Evolutionary conservation across 78 protist species (phyloP).

Genomic region (Monocercomonoides exilis): DNA sequence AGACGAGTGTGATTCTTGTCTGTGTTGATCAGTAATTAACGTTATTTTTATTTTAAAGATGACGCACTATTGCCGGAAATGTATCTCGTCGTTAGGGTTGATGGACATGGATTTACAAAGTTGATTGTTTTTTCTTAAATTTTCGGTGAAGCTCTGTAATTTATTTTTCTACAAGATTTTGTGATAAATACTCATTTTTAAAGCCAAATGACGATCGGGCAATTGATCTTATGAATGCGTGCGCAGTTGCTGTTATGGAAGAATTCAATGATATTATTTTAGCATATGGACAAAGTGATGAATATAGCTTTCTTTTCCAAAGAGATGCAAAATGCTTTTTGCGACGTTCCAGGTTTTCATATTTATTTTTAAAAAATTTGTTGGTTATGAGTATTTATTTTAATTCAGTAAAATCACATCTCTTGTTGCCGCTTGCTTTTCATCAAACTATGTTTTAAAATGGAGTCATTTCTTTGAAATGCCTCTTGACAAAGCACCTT

Average conservation of each 20-base stretch:
- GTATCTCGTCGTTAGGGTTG: constrained; percentile 32
- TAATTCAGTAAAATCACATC: neutral
- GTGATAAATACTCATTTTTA: neutral
- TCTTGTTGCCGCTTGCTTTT: neutral
- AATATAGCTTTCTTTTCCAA: constrained; percentile 12
- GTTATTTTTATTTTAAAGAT: neutral
- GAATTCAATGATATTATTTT: constrained; percentile 15
- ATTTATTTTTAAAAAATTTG: neutral
- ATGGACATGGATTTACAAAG: constrained; percentile 31
- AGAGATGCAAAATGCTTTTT: neutral
- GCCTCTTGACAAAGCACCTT: neutral
- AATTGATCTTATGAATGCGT: constrained; percentile 19
- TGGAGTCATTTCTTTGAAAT: neutral
- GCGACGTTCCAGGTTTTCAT: neutral
- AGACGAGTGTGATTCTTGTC: neutral
- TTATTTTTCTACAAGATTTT: neutral
- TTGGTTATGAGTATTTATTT: too few relatives aligned
- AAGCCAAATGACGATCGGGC: constrained; percentile 28
- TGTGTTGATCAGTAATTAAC: neutral
- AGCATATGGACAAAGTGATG: constrained; percentile 43
- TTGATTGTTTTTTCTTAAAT: neutral
- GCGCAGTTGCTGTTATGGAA: constrained; percentile 16
- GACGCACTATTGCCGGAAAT: neutral
- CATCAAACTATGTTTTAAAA: neutral
- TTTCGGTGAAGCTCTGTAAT: neutral